Evolutionary conservation across 2,329 filamentous ascomycete genomes (phyloP), one percentile per base, ranked within the genome.

Genomic region (Cytospora leucostoma): DNA sequence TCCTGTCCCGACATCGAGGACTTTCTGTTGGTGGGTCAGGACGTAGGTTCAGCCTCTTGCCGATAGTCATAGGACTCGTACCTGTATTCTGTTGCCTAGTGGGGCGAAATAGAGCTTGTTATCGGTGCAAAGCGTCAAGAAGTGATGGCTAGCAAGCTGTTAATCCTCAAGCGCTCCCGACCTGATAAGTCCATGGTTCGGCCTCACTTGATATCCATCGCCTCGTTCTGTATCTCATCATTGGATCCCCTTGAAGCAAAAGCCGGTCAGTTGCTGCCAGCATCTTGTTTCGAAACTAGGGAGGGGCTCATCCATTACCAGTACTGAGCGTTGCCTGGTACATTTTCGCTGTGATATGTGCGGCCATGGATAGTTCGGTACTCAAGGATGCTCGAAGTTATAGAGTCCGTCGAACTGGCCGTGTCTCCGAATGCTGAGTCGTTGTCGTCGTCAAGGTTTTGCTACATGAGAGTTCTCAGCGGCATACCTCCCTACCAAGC

Each of bases 1-100:
- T 40, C 85, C 84, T 7, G 84, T 84, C 52, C 83, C 80, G 47
- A 85, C 73, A 67, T 86, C 82, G 33, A 86, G 72, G 17, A 82
- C 70, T 66, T 69, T 69, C 66, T 71, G 33, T 38, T 49, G 12
- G 13, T 34, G 13, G 13, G n/a, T 63, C 40, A 58, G 54, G 10
- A 38, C 17, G 13, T 4, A 47, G 1, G 13, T 49, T 17, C 37
- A 17, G 12, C 21, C 10, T 37, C 33, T 19, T 32, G 35, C 27
- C 12, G n/a, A n/a, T 8, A 53, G 37, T 10, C n/a, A 7, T n/a
- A 27, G 12, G 58, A 27, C 4, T 32, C 35, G 19, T 57, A 61
- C 57, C 58, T 68, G 62, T 32, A 66, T 51, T 50, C 69, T 62
- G 13, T 69, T 64, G 5, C 67, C 58, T 15, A 73, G 49, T 0